Percentiles rank a stretch among this genome's conserved stretches.
phyloP scores from a whole-genome alignment of 139 green algal genomes.

The Volvox africanus region DNA sequence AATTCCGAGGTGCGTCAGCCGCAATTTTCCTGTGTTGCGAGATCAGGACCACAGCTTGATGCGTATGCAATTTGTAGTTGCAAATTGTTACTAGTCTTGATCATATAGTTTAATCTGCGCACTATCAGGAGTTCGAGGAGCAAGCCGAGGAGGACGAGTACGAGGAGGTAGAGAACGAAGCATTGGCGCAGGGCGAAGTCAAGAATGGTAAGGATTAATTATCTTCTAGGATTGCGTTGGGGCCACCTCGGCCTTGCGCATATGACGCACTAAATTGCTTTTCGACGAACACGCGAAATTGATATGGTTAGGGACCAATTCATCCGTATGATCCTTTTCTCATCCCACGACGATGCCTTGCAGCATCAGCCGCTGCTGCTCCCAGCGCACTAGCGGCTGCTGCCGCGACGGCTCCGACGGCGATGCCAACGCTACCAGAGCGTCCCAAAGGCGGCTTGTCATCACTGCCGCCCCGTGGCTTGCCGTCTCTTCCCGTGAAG shows the following conservation, averaged over 20 bases:
- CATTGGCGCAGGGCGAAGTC: neutral
- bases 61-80: neutral
- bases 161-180: constrained; percentile 3
- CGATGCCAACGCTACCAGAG: constrained; percentile 21
- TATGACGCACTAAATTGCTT: too few species aligned
- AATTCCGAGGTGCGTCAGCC: constrained; percentile 32
- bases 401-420: neutral
- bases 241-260: too few species aligned
- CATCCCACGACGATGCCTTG: neutral
- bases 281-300: too few species aligned
- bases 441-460: constrained; percentile 2
- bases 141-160: constrained; percentile 4
- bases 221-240: neutral
- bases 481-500: neutral
- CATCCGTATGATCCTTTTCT: neutral
- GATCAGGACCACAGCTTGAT: neutral
- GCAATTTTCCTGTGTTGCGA: constrained; percentile 7
- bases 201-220: neutral
- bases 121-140: neutral
- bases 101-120: neutral
- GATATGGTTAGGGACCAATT: too few species aligned
- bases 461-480: constrained; percentile 2
- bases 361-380: neutral
- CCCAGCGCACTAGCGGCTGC: neutral
- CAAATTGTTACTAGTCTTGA: neutral